A percentile compares a stretch with the other conserved stretches of the same genome.
Conservation (phyloP, 345 rosid species). For the Syzygium grande region DNA sequence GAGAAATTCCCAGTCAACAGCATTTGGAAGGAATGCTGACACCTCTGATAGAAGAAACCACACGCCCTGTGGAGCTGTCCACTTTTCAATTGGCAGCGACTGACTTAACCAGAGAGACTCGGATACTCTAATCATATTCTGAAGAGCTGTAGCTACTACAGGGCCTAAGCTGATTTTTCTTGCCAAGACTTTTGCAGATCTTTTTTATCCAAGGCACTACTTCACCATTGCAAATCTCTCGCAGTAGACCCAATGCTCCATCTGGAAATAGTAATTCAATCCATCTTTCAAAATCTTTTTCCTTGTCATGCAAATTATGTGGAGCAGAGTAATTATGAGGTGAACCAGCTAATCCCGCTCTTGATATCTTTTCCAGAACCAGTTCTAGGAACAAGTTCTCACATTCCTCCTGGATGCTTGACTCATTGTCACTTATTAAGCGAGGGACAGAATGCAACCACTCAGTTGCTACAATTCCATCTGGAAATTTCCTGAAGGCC, state of each 20-base stretch:
- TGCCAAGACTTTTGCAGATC: slow-evolving; percentile 73
- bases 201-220: slow-evolving; percentile 87
- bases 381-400: slow-evolving; percentile 83
- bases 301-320: slow-evolving; percentile 10
- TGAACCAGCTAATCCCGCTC: slow-evolving; percentile 32
- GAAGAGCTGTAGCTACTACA: slow-evolving; percentile 53
- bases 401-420: slow-evolving; percentile 94
- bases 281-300: slow-evolving; percentile 32
- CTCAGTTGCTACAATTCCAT: slow-evolving; percentile 56
- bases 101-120: slow-evolving; percentile 73
- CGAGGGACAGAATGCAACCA: slow-evolving; percentile 93
- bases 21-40: slow-evolving; percentile 54
- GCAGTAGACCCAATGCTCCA: slow-evolving; percentile 55
- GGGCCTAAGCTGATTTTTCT: slow-evolving; percentile 72
- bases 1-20: slow-evolving; percentile 92
- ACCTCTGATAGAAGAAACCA: slow-evolving; percentile 96
- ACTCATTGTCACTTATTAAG: slow-evolving; percentile 72
- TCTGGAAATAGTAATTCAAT: slow-evolving; percentile 42
- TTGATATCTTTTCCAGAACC: slow-evolving; percentile 61
- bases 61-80: slow-evolving; percentile 94
- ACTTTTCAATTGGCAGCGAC: slow-evolving; percentile 62
- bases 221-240: slow-evolving; percentile 63
- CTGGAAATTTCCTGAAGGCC: slow-evolving; percentile 64
- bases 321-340: slow-evolving; percentile 8
- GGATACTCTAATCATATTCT: slow-evolving; percentile 64